These are phyloP conservation scores for Isochrysis galbana DNA, from an alignment of 78 protist genomes.

Conservation along the genomic window DNA sequence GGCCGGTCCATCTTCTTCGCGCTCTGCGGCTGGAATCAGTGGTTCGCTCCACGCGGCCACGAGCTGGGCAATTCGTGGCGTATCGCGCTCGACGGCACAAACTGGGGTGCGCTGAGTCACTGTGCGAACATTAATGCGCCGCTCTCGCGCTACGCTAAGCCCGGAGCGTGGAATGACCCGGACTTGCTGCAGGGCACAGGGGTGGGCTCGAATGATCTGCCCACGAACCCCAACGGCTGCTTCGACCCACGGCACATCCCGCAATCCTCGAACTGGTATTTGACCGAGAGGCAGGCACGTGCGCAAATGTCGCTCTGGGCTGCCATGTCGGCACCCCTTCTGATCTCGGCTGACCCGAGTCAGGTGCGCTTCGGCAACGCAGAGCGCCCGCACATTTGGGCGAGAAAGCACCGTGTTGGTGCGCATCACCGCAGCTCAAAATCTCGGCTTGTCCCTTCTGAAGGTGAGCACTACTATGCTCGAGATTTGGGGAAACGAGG, in stretches of 20 bases:
- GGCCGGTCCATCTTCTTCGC: constrained; percentile 21
- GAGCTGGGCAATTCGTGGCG: background rate
- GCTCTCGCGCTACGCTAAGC: background rate
- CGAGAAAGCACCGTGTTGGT: too few relatives aligned
- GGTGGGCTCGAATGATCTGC: background rate
- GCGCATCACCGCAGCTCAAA: too few relatives aligned
- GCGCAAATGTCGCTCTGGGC: background rate
- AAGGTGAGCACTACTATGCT: background rate
- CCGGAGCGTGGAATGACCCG: background rate
- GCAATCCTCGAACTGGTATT: background rate
- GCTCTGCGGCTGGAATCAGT: background rate
- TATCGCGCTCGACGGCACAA: background rate
- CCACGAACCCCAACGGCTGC: background rate
- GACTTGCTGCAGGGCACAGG: constrained; percentile 1
- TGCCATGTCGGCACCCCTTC: background rate
- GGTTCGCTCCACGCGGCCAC: background rate
- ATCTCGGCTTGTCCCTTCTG: too few relatives aligned
- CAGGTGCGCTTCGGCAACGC: too few relatives aligned
- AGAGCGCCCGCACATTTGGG: too few relatives aligned
- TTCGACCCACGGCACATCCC: background rate
- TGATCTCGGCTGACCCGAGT: background rate
- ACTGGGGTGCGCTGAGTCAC: background rate
- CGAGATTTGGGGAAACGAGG: background rate
- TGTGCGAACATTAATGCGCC: background rate
- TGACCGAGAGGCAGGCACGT: background rate